These are phyloP conservation scores for Mesembryanthemum crystallinum DNA, from an alignment of 148 eudicot genomes.

Conservation along the genomic window DNA sequence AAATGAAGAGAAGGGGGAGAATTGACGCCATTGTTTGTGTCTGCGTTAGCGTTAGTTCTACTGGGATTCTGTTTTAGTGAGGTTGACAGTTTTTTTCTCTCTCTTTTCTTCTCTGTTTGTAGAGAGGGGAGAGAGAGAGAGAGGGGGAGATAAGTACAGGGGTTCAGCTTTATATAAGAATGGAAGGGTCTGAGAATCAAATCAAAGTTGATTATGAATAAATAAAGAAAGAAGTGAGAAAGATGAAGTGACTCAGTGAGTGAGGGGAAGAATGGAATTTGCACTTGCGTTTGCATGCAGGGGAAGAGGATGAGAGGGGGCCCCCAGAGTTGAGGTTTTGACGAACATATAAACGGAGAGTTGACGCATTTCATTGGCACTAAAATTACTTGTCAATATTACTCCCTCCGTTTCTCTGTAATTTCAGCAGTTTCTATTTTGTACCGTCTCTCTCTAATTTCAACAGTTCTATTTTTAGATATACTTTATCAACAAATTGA, in stretches of 20 bases:
- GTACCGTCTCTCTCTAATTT: not conserved
- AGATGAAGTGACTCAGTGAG: not conserved
- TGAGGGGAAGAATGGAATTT: slow-evolving; percentile 2
- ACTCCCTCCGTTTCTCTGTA: no score
- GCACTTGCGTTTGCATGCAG: slow-evolving; percentile 2
- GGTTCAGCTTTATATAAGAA: slow-evolving; percentile 24
- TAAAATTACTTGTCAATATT: not conserved
- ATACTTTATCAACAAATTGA: no score
- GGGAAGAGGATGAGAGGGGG: not conserved
- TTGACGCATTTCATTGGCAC: no score
- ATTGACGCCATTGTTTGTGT: not conserved
- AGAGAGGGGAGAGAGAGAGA: not conserved
- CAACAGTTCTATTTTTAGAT: not conserved
- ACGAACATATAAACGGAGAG: not conserved
- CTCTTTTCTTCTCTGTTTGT: not conserved
- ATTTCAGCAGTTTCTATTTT: not conserved
- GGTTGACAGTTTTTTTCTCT: not conserved
- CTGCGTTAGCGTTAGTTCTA: not conserved
- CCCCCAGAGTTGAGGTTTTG: not conserved
- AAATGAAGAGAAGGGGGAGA: not conserved
- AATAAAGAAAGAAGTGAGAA: slow-evolving; percentile 10
- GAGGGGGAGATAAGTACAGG: not conserved
- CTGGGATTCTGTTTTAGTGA: not conserved
- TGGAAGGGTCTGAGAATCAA: slow-evolving; percentile 29
- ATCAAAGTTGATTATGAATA: not conserved